phyloP scores from a whole-genome alignment of 129 eudicot species.

The Dittrichia graveolens region DNA sequence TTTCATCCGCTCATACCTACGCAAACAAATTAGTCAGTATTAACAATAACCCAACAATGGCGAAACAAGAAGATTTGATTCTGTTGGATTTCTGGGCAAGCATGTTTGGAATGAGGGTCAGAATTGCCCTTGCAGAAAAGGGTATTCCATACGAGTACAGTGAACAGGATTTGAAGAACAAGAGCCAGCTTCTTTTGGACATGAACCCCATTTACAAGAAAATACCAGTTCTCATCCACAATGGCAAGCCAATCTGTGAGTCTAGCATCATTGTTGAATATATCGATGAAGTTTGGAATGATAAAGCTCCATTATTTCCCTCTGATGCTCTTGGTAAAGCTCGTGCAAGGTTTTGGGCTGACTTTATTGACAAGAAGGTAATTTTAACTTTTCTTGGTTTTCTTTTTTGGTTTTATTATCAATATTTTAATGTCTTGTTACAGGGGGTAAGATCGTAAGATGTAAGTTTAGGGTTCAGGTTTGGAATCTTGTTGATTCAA shows the following conservation, averaged over 20 bases:
- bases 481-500: background rate
- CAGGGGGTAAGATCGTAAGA: background rate
- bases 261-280: conserved; percentile 49
- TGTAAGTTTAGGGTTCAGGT: background rate
- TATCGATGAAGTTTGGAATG: conserved; percentile 56
- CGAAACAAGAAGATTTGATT: conserved; percentile 29
- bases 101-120: conserved; percentile 50
- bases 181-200: conserved; percentile 41
- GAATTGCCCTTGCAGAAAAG: conserved; percentile 54
- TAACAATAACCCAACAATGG: conserved; percentile 23
- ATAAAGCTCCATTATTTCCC: conserved; percentile 46
- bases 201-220: conserved; percentile 53
- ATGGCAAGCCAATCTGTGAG: conserved; percentile 52
- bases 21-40: no score
- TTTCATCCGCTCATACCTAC: no score
- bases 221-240: conserved; percentile 55
- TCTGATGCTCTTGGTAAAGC: conserved; percentile 49
- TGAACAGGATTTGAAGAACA: conserved; percentile 46
- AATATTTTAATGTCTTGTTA: background rate
- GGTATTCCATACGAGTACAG: conserved; percentile 43
- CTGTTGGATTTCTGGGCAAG: conserved; percentile 44
- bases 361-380: conserved; percentile 54
- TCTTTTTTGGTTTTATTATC: background rate
- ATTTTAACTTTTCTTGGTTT: background rate
- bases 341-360: conserved; percentile 53